Base-by-base conservation (phyloP, 805 yeast species). In the Metschnikowia corniflorae region DNA sequence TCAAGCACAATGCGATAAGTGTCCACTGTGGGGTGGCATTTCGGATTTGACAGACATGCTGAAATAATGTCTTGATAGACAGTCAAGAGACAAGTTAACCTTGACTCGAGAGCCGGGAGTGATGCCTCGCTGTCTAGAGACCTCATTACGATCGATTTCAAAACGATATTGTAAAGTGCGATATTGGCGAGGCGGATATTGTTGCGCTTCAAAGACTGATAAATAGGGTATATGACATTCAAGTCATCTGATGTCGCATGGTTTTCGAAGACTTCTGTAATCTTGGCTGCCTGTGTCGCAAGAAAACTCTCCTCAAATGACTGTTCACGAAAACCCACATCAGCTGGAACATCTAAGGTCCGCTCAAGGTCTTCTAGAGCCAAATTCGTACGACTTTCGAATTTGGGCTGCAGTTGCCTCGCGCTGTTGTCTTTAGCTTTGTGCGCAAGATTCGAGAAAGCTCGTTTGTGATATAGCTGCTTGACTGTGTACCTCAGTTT, bases 11-110 rank as follows among this genome's bases (percentile, higher is more conserved):
- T 54, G 47, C 73, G 64, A 55, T 76, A 82, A 6, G 85, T 80
- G 14, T 62, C 63, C 27, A 55, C 50, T 17, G 71, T 66, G 13
- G 93, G 93, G 52, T 75, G 79, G 45, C 70, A 66, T 2, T 35
- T 19, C 16, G 34, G 35, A 14, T 36, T 29, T 2, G 13, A 14
- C 3, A 37, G 24, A 23, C 45, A 43, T 2, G 42, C 51, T 4
- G 39, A 52, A 25, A 83, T 64, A 53, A 82, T 61, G 49, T 81
- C 88, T 33, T 83, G 84, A 53, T 83, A 83, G 23, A 81, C 78
- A 15, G 77, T 80, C 44, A 83, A 60, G 40, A 83, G 55, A 36
- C 72, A 75, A 2, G 85, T 81, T 54, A 83, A 65, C 52, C 73
- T 75, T 30, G 71, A 72, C 53, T 83, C 87, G 6, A 75, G 58